Evolutionary conservation across 139 green algal species (phyloP).

Genomic region (Ostreobium quekettii): DNA sequence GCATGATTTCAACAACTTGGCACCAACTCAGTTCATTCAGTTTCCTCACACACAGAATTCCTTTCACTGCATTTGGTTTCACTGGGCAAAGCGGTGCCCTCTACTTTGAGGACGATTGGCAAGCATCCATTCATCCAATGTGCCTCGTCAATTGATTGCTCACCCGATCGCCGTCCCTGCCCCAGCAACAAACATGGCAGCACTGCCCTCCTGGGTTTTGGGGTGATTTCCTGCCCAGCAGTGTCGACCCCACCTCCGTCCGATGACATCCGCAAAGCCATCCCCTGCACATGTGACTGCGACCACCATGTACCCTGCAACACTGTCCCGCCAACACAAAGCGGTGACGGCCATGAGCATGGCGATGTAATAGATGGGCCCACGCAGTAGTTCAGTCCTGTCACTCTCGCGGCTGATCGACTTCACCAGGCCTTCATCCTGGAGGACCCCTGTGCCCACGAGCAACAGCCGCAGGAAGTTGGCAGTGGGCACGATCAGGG

Average conservation of each 20-base stretch:
- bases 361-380: slow-evolving; percentile 83
- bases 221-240: slow-evolving; percentile 74
- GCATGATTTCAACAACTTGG: no score
- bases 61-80: no score
- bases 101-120: no score
- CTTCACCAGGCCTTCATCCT: slow-evolving; percentile 57
- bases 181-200: slow-evolving; percentile 75
- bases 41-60: no score
- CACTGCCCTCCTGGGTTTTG: slow-evolving; percentile 82
- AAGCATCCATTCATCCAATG: no score
- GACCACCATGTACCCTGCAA: slow-evolving; percentile 35
- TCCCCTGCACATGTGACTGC: slow-evolving; percentile 85
- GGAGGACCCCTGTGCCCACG: slow-evolving; percentile 50
- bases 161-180: slow-evolving; percentile 39
- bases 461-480: slow-evolving; percentile 52
- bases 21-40: no score
- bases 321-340: slow-evolving; percentile 65
- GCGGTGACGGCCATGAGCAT: slow-evolving; percentile 61
- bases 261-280: slow-evolving; percentile 89
- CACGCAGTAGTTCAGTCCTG: slow-evolving; percentile 50
- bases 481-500: slow-evolving; percentile 53
- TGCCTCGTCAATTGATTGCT: no score
- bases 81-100: no score
- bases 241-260: slow-evolving; percentile 49
- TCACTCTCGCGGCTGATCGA: slow-evolving; percentile 61